Percentiles rank a stretch among this genome's conserved stretches.
Conservation (phyloP, 805 yeast genomes). For the Saccharomycopsis malanga region DNA sequence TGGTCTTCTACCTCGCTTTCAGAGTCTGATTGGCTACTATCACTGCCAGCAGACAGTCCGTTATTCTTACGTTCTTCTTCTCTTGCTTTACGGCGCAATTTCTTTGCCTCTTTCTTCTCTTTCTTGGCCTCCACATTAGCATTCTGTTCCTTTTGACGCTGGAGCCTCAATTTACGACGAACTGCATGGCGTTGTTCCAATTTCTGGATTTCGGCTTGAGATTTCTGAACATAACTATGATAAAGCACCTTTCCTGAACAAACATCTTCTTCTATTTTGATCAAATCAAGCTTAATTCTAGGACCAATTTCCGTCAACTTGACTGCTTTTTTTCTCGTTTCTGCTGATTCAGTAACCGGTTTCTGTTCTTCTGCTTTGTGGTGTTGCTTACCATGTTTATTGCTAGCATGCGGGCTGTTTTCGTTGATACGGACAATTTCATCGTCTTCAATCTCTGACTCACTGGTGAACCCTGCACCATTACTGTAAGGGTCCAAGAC, state of each 20-base stretch:
- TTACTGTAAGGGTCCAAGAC: constrained; percentile 77
- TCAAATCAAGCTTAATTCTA: constrained; percentile 62
- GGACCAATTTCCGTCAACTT: constrained; percentile 93
- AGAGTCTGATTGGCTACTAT: background rate
- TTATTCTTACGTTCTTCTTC: constrained; percentile 31
- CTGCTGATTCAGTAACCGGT: constrained; percentile 24
- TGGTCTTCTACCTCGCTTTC: constrained; percentile 5
- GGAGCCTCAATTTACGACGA: constrained; percentile 54
- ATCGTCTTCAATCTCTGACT: constrained; percentile 91
- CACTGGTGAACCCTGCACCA: constrained; percentile 74
- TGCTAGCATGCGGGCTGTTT: constrained; percentile 24
- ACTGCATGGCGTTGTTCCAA: constrained; percentile 63
- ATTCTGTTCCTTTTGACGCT: constrained; percentile 71
- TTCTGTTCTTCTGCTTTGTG: constrained; percentile 10
- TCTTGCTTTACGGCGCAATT: constrained; percentile 57
- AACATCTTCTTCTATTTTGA: constrained; percentile 88
- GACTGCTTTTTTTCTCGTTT: constrained; percentile 63
- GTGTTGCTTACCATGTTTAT: constrained; percentile 22
- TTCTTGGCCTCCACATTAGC: constrained; percentile 71
- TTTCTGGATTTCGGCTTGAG: constrained; percentile 49
- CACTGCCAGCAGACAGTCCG: constrained; percentile 2
- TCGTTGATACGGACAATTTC: constrained; percentile 58
- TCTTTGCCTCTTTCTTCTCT: constrained; percentile 66
- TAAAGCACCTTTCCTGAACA: constrained; percentile 84
- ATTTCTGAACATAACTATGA: constrained; percentile 64